Conservation (phyloP, 2,329 filamentous ascomycete genomes). For the Geoglossum cookeanum region DNA sequence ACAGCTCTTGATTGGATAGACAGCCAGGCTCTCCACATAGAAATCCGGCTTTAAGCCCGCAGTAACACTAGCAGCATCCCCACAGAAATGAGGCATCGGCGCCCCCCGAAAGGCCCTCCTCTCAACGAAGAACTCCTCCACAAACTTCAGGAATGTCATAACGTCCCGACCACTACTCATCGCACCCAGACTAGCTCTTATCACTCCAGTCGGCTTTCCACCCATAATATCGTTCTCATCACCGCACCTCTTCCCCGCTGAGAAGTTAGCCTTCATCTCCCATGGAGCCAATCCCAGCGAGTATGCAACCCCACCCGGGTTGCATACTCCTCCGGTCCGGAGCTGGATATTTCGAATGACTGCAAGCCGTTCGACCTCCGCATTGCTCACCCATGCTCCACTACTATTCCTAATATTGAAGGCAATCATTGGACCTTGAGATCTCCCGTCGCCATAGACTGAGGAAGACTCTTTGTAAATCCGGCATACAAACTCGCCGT, state of each 20-base stretch:
- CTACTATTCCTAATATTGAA: conserved; percentile 59
- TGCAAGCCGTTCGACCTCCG: conserved; percentile 76
- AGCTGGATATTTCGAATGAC: conserved; percentile 63
- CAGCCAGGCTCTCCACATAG: conserved; percentile 29
- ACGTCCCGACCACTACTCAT: conserved; percentile 73
- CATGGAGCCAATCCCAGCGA: conserved; percentile 54
- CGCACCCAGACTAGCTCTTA: conserved; percentile 71
- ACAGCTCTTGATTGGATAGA: conserved; percentile 94
- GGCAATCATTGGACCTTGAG: conserved; percentile 56
- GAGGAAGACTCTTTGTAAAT: conserved; percentile 36
- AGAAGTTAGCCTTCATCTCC: conserved; percentile 75
- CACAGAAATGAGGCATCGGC: neutral
- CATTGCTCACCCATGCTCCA: conserved; percentile 59
- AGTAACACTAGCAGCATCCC: neutral
- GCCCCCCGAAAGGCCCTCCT: neutral
- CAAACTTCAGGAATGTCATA: conserved; percentile 47
- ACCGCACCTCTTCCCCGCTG: conserved; percentile 67
- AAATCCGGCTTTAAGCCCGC: conserved; percentile 10
- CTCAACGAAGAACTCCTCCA: conserved; percentile 31
- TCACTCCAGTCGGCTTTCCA: conserved; percentile 73
- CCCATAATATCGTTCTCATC: conserved; percentile 62
- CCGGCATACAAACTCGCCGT: conserved; percentile 43
- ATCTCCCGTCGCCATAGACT: conserved; percentile 24
- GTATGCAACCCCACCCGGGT: conserved; percentile 66
- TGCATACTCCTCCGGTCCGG: conserved; percentile 77